Evolutionary conservation across 2,329 filamentous ascomycete genomes (phyloP).

Genomic region (Phialemoniopsis sp.): DNA sequence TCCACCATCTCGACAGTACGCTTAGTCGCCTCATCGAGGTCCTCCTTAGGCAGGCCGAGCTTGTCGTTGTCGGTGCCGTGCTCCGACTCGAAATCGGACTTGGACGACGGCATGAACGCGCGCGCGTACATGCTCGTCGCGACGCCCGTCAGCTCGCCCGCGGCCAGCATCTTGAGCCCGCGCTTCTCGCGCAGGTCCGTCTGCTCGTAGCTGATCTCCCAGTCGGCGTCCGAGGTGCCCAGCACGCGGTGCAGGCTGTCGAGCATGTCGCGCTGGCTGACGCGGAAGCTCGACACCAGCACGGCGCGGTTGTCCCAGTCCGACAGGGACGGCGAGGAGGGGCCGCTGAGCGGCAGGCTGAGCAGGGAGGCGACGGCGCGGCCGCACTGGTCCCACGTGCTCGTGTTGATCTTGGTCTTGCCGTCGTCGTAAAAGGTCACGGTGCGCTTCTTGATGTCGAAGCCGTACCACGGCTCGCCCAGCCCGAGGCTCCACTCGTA

Average conservation of each 20-base stretch:
- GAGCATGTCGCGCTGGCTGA: conserved; percentile 63
- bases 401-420: conserved; percentile 47
- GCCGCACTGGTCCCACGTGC: conserved; percentile 54
- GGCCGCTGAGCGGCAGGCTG: conserved; percentile 25
- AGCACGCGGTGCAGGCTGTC: conserved; percentile 55
- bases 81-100: conserved; percentile 36
- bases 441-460: conserved; percentile 15
- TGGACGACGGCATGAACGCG: conserved; percentile 42
- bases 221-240: conserved; percentile 53
- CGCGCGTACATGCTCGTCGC: conserved; percentile 49
- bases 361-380: conserved; percentile 33
- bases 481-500: conserved; percentile 44
- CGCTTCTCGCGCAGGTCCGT: conserved; percentile 41
- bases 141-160: conserved; percentile 39
- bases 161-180: conserved; percentile 37
- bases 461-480: conserved; percentile 13
- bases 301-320: conserved; percentile 17
- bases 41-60: conserved; percentile 54
- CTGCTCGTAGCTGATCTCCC: conserved; percentile 48
- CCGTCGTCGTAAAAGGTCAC: conserved; percentile 49
- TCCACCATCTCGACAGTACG: conserved; percentile 39
- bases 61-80: conserved; percentile 40
- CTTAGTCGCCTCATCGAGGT: conserved; percentile 52
- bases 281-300: conserved; percentile 50
- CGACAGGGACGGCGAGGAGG: neutral